phyloP scores from a whole-genome alignment of 768 basidiomycete species.

The Lactifluus subvellereus region DNA sequence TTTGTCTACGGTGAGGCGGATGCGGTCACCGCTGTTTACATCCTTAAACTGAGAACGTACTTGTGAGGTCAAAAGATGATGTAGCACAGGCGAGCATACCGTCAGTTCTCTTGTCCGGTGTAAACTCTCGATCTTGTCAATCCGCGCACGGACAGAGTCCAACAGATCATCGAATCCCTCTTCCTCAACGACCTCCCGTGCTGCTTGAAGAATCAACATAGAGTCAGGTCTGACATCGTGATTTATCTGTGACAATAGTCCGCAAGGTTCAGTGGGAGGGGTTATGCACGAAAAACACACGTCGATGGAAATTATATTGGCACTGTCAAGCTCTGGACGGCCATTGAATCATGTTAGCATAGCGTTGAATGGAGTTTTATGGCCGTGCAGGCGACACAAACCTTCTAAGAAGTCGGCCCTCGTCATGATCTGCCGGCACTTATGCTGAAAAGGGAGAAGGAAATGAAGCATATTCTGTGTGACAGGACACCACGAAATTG shows the following conservation, averaged over 20 bases:
- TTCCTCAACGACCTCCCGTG: constrained; percentile 61
- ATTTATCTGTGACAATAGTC: constrained; percentile 43
- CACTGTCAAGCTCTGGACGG: constrained; percentile 52
- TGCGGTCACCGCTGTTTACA: constrained; percentile 33
- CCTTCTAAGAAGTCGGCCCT: constrained; percentile 77
- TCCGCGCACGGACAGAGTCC: constrained; percentile 63
- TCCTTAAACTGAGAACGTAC: constrained; percentile 39
- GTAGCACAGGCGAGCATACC: constrained; percentile 32
- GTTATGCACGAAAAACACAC: constrained; percentile 35
- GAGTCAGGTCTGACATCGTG: constrained; percentile 80
- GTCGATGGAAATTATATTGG: constrained; percentile 75
- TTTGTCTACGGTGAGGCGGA: constrained; percentile 55
- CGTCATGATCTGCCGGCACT: constrained; percentile 77
- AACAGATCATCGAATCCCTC: constrained; percentile 77
- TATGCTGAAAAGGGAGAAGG: constrained; percentile 38
- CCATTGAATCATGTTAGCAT: constrained; percentile 1
- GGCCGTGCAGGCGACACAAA: constrained; percentile 30
- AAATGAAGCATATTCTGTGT: background rate
- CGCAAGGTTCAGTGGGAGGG: background rate
- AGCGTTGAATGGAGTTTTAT: background rate
- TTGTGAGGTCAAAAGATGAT: constrained; percentile 10
- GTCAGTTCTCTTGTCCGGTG: constrained; percentile 75
- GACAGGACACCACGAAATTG: constrained; percentile 16
- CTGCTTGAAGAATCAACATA: constrained; percentile 66
- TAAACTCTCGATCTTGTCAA: constrained; percentile 84